A percentile compares a stretch with the other conserved stretches of the same genome.
Conservation (phyloP, 306 rosid species). For the Oxytropis ochrocephala region DNA sequence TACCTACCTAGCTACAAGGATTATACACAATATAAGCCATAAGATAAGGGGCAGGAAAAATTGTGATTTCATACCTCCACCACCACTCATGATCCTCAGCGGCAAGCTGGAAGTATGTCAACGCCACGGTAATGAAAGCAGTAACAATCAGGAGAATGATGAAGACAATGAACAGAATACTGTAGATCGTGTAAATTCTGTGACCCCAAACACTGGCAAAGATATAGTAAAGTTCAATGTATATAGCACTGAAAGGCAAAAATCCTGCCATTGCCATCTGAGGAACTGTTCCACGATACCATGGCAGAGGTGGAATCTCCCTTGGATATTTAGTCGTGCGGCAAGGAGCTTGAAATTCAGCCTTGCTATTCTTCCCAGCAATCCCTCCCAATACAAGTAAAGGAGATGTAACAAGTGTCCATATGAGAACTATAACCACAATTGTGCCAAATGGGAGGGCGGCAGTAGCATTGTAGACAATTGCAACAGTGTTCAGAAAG, state of each 20-base stretch:
- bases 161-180: slow-evolving; percentile 44
- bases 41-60: background rate
- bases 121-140: slow-evolving; percentile 45
- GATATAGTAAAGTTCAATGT: slow-evolving; percentile 45
- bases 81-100: slow-evolving; percentile 57
- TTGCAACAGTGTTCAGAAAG: slow-evolving; percentile 51
- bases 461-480: slow-evolving; percentile 41
- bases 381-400: slow-evolving; percentile 47
- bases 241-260: slow-evolving; percentile 49
- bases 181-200: slow-evolving; percentile 46
- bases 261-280: slow-evolving; percentile 56
- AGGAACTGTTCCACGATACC: slow-evolving; percentile 40
- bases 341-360: slow-evolving; percentile 48
- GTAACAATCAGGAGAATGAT: slow-evolving; percentile 53
- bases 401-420: slow-evolving; percentile 53
- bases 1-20: background rate
- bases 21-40: background rate
- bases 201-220: slow-evolving; percentile 58
- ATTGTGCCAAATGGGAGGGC: slow-evolving; percentile 58
- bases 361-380: slow-evolving; percentile 55
- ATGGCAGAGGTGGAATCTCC: slow-evolving; percentile 52
- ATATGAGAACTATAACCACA: slow-evolving; percentile 50
- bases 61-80: slow-evolving; percentile 42
- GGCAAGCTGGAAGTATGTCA: slow-evolving; percentile 61
- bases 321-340: slow-evolving; percentile 51